Percentiles rank a stretch among this genome's conserved stretches.
Evolutionary conservation across 257 asterid species (phyloP).

Genomic region (Capsicum rhomboideum): DNA sequence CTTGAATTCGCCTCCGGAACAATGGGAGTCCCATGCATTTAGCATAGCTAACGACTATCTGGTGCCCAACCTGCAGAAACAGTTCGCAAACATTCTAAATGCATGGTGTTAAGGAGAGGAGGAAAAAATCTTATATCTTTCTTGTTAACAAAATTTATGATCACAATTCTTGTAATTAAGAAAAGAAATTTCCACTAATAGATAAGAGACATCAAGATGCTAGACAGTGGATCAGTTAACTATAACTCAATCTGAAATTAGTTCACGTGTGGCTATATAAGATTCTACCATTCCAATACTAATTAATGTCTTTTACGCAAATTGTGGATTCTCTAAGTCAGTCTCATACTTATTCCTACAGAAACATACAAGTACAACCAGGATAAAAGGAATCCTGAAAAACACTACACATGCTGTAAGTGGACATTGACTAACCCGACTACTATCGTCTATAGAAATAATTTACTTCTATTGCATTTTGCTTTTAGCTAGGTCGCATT

Average conservation of each 20-base stretch:
- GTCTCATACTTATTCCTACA: not conserved
- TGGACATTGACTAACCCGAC: not conserved
- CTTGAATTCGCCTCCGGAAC: conserved; percentile 87
- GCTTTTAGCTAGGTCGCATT: not conserved
- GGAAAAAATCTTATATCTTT: not conserved
- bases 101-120: not conserved
- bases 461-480: not conserved
- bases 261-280: not conserved
- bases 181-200: not conserved
- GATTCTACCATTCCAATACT: not conserved
- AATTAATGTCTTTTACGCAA: not conserved
- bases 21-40: conserved; percentile 89
- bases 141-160: not conserved
- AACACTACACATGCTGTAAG: not conserved
- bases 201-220: not conserved
- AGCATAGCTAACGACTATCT: conserved; percentile 75
- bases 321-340: not conserved
- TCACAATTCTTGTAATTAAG: not conserved
- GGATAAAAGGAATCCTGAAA: not conserved
- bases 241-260: not conserved
- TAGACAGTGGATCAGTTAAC: not conserved
- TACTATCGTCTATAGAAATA: not conserved
- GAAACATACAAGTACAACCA: not conserved
- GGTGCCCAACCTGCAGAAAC: conserved; percentile 83
- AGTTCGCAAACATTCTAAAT: not conserved